A percentile compares a stretch with the other conserved stretches of the same genome.
Evolutionary conservation across 1,284 basidiomycete species (phyloP).

Genomic region (Moesziomyces globuligerus): DNA sequence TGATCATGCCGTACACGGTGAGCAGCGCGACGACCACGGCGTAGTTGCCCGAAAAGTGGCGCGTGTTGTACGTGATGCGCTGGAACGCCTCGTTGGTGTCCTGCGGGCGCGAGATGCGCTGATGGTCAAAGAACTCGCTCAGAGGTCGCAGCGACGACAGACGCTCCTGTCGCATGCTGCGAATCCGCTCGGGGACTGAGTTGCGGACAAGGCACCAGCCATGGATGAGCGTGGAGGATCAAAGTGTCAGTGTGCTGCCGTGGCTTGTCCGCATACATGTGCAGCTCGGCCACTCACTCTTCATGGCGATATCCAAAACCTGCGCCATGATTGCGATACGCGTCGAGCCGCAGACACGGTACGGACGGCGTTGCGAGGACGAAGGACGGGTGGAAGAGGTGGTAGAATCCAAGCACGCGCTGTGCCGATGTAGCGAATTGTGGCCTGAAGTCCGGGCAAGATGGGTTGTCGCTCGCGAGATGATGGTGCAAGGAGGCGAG

Average conservation of each 20-base stretch:
- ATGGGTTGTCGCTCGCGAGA: too few relatives aligned
- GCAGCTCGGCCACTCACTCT: slow-evolving; percentile 27
- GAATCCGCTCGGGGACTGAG: slow-evolving; percentile 56
- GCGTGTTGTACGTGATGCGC: slow-evolving; percentile 90
- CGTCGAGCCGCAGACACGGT: too few relatives aligned
- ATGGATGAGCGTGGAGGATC: neutral
- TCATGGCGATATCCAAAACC: slow-evolving; percentile 52
- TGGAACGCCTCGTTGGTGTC: slow-evolving; percentile 74
- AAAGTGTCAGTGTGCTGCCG: neutral
- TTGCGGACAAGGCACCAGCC: neutral
- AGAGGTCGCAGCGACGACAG: slow-evolving; percentile 83
- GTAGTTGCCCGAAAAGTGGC: slow-evolving; percentile 75
- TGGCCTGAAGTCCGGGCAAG: too few relatives aligned
- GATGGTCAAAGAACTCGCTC: slow-evolving; percentile 78
- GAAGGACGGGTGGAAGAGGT: too few relatives aligned
- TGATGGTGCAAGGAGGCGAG: neutral
- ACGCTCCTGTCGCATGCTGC: slow-evolving; percentile 75
- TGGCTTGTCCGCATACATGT: neutral
- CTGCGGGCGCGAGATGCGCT: slow-evolving; percentile 78
- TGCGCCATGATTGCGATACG: slow-evolving; percentile 46
- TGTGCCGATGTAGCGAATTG: too few relatives aligned
- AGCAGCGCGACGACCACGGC: slow-evolving; percentile 81
- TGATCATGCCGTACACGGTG: slow-evolving; percentile 90
- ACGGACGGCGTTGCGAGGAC: too few relatives aligned
- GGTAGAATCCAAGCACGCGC: too few relatives aligned